Conservation (phyloP, 2,329 filamentous ascomycete species). For the Colletotrichum karsti region DNA sequence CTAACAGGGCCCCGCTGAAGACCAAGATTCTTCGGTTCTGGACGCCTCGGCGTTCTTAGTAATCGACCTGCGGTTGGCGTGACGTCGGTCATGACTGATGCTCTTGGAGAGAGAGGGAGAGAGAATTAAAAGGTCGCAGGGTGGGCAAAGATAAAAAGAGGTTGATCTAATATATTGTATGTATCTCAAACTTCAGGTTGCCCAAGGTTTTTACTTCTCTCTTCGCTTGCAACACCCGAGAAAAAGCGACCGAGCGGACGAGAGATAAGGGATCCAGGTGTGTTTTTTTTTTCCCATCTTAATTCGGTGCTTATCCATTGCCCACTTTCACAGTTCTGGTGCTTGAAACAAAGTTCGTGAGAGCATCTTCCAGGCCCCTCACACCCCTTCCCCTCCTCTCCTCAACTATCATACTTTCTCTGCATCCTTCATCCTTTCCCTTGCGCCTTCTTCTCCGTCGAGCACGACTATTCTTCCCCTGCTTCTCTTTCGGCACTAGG, state of each 20-base stretch:
- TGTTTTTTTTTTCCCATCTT: background rate
- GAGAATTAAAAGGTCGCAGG: too few species aligned
- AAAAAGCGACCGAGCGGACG: background rate
- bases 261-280: background rate
- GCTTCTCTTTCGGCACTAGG: background rate
- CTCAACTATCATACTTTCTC: background rate
- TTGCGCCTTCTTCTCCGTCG: background rate
- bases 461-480: background rate
- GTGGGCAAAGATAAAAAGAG: too few species aligned
- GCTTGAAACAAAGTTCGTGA: conserved; percentile 24
- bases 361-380: conserved; percentile 2
- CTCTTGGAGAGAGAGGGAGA: too few species aligned
- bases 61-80: conserved; percentile 38
- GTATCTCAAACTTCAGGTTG: background rate
- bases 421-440: background rate
- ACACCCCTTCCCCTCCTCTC: background rate
- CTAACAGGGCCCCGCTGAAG: conserved; percentile 12
- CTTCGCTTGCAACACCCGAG: background rate
- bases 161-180: too few species aligned
- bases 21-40: conserved; percentile 8
- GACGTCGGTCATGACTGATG: conserved; percentile 24
- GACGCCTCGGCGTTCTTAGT: conserved; percentile 40
- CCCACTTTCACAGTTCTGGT: background rate
- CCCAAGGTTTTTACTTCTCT: background rate
- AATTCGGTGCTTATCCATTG: conserved; percentile 2